Conservation (phyloP, 345 rosid species). For the Trapa incisa region DNA sequence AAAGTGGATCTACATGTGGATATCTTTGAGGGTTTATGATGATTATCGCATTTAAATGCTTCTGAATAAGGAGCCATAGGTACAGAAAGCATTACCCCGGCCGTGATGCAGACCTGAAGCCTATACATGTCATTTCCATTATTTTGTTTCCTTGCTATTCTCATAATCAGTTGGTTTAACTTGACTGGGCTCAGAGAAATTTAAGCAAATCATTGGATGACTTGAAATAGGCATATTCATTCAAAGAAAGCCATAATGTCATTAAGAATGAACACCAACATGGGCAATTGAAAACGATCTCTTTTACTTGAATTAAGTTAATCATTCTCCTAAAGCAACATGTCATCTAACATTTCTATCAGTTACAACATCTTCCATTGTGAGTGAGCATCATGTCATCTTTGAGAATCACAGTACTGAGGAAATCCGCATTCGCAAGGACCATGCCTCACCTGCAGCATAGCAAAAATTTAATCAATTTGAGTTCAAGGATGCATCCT, state of each 20-base stretch:
- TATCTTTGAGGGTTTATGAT: not conserved
- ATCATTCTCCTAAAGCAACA: not conserved
- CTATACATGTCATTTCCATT: not conserved
- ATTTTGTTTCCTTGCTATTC: not conserved
- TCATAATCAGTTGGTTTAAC: too few species aligned
- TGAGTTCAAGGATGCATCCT: not conserved
- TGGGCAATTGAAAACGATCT: not conserved
- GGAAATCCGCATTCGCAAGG: conserved; percentile 68
- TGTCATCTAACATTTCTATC: not conserved
- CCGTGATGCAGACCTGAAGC: not conserved
- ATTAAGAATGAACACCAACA: not conserved
- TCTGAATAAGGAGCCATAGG: not conserved
- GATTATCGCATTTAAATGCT: not conserved
- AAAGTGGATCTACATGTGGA: not conserved
- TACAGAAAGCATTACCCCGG: not conserved
- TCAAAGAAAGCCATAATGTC: not conserved
- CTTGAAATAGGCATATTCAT: not conserved
- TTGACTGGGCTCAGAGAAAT: too few species aligned
- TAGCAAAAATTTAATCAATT: not conserved
- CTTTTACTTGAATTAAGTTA: not conserved
- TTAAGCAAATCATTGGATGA: not conserved
- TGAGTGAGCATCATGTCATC: conserved; percentile 2
- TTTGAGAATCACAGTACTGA: conserved; percentile 63
- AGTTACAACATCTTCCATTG: not conserved
- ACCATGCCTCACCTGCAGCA: conserved; percentile 54